phyloP scores from a whole-genome alignment of 202 grass and related monocot genomes.

The Hordeum pubiflorum region DNA sequence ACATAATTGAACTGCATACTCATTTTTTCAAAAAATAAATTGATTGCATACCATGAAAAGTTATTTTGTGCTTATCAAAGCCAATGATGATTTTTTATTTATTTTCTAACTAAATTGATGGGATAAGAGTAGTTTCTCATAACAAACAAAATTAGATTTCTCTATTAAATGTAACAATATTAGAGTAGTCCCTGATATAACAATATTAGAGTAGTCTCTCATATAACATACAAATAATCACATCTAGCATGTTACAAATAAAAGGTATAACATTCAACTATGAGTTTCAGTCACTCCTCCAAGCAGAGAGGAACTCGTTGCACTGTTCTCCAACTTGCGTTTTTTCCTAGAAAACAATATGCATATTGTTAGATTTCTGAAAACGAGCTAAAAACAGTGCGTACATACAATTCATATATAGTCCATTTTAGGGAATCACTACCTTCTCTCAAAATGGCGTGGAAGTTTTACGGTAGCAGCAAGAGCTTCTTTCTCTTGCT shows the following conservation, averaged over 20 bases:
- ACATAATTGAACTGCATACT: too few species aligned
- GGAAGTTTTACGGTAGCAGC: background rate
- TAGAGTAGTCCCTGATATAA: too few species aligned
- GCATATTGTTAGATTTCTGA: background rate
- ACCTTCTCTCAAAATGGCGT: slow-evolving; percentile 39
- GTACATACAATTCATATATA: background rate
- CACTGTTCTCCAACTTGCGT: slow-evolving; percentile 2
- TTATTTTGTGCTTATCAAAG: background rate
- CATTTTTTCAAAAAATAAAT: too few species aligned
- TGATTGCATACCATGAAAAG: background rate
- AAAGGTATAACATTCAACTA: background rate
- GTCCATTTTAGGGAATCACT: background rate
- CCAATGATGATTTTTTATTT: background rate
- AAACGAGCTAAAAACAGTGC: background rate
- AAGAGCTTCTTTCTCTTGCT: background rate
- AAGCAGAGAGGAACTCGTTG: background rate
- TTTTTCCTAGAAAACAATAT: slow-evolving; percentile 15
- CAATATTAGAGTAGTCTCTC: background rate
- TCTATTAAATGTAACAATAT: background rate
- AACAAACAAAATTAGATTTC: background rate
- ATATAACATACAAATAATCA: background rate
- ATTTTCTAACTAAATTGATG: too few species aligned
- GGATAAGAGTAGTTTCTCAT: too few species aligned
- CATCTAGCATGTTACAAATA: background rate
- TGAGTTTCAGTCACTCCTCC: background rate